A percentile compares a stretch with the other conserved stretches of the same genome.
Evolutionary conservation across 2,329 filamentous ascomycete species (phyloP).

Genomic region (Bipolaris gigantea): DNA sequence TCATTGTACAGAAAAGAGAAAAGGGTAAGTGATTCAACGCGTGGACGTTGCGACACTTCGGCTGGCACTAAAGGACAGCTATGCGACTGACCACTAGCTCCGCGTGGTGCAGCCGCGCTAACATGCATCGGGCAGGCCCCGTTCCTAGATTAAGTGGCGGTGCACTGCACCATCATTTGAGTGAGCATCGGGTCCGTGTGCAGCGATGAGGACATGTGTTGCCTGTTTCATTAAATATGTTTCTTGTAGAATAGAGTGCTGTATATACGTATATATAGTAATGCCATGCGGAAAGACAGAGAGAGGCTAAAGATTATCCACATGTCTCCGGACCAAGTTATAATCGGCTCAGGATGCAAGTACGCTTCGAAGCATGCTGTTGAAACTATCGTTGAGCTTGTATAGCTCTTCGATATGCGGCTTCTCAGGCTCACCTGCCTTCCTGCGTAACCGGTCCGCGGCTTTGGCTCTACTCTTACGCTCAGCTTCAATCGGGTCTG

Average conservation of each 20-base stretch:
- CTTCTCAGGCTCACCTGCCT: constrained; percentile 82
- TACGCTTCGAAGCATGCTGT: constrained; percentile 79
- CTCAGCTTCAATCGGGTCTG: constrained; percentile 88
- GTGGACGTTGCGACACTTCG: constrained; percentile 29
- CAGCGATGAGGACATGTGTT: not conserved
- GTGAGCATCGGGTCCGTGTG: not conserved
- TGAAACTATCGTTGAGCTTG: constrained; percentile 77
- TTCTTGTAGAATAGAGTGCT: not conserved
- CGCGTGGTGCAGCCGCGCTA: constrained; percentile 18
- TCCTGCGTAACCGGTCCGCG: constrained; percentile 77
- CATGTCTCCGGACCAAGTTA: not conserved
- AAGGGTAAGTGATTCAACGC: constrained; percentile 20
- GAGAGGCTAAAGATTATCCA: not conserved
- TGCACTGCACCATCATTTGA: not conserved
- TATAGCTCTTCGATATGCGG: constrained; percentile 76
- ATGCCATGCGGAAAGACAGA: not conserved
- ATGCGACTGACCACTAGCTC: constrained; percentile 29
- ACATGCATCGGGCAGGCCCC: constrained; percentile 14
- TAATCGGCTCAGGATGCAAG: constrained; percentile 57
- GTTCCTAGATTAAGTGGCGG: constrained; percentile 18
- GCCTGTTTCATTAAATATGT: constrained; percentile 2
- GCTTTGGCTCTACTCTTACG: constrained; percentile 73
- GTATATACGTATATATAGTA: too few relatives aligned
- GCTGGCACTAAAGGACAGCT: constrained; percentile 39
- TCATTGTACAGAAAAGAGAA: constrained; percentile 30